Evolutionary conservation across 176 grass and related monocot species (phyloP).

Genomic region (Rhynchospora tenuis): DNA sequence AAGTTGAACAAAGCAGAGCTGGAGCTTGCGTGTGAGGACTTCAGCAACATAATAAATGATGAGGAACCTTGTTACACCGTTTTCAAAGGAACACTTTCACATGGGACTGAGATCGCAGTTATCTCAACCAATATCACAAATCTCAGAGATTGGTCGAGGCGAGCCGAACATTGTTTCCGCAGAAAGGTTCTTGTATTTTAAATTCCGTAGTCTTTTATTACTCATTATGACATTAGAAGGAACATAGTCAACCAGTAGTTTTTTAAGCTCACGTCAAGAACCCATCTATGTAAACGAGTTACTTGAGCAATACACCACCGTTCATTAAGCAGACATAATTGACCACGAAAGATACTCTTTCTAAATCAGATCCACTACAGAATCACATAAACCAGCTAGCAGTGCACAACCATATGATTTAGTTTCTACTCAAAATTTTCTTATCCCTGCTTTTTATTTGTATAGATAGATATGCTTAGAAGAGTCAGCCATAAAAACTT

Average conservation of each 20-base stretch:
- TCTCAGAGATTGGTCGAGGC: slow-evolving; percentile 56
- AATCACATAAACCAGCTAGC: slow-evolving; percentile 12
- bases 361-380: not conserved
- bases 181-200: slow-evolving; percentile 52
- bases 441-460: slow-evolving; percentile 23
- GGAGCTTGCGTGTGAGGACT: slow-evolving; percentile 80
- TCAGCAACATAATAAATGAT: slow-evolving; percentile 82
- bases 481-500: slow-evolving; percentile 95
- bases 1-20: slow-evolving; percentile 70
- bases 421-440: not conserved
- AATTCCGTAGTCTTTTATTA: slow-evolving; percentile 16
- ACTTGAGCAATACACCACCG: not conserved
- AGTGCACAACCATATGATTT: slow-evolving; percentile 1
- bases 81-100: slow-evolving; percentile 89
- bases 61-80: slow-evolving; percentile 56
- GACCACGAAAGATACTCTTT: not conserved
- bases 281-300: not conserved
- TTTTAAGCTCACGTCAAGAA: not conserved
- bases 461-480: slow-evolving; percentile 78
- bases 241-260: not conserved
- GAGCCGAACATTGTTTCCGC: slow-evolving; percentile 64
- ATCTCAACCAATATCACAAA: slow-evolving; percentile 56
- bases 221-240: not conserved
- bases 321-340: not conserved
- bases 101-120: slow-evolving; percentile 71